Base-by-base conservation (phyloP, 768 basidiomycete species). In the Strobilomyces dryophilus region DNA sequence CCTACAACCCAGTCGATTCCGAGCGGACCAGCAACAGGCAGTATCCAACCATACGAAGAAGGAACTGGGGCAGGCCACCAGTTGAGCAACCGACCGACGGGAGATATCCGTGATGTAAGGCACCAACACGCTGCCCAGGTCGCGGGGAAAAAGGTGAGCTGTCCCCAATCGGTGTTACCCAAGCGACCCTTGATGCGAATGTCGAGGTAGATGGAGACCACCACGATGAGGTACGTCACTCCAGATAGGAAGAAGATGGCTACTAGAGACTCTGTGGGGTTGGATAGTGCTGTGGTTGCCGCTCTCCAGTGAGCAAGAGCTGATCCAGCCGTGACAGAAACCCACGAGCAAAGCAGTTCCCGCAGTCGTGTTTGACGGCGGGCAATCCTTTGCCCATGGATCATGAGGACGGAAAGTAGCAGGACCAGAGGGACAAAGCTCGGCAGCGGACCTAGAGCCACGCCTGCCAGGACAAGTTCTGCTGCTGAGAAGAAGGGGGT, bases 1-100 rank as follows among this genome's bases (percentile, higher is more conserved):
- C 79, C 89, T 8, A 79, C 76, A 26, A 86, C 65, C 85, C 88
- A 92, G 65, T 92, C 87, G 53, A 81, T 76, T 8, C 79, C 81
- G 31, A 74, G 67, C 31, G 83, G 75, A 5, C 91, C 90, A 21
- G 79, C 56, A 41, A 76, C 65, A 0, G 78, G 79, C 2, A 79
- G 59, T n/a, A 83, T 66, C 89, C 89, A 93, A 3, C 62, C 62
- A 61, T 92, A 92, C 0, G 77, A 75, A 32, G 76, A 65, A 8
- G 75, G 65, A 14, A 80, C 72, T 10, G 87, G 83, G 31, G 77
- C 84, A 42, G 62, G 63, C 54, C 61, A 66, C 89, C 89, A 92
- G 15, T 83, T 79, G 9, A 82, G 73, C 11, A 92, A 77, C 52
- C 85, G 79, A 9, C 90, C 91, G 8, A 90, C 66, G 1, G 87